Base-by-base conservation (phyloP, 768 basidiomycete species). In the Trametes gibbosa region DNA sequence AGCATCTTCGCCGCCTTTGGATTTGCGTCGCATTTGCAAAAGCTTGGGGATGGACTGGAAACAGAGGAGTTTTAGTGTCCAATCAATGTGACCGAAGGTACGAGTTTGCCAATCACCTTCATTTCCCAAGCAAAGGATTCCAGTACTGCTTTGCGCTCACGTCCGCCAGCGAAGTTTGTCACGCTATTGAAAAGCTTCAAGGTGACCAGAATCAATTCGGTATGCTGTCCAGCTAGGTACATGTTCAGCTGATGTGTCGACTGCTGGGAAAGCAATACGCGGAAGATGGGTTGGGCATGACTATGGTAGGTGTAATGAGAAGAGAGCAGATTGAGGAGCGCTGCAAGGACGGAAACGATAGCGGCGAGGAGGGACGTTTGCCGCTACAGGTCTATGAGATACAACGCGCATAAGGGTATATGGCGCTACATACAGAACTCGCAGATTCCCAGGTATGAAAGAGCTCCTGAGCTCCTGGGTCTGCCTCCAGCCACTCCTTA, bases 71-170 rank as follows among this genome's bases (percentile, higher is more conserved):
- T 10, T 34, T 37, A 6, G 32, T 10, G 21, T 21, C 4, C 27
- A 2, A 41, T 16, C 41, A 23, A 35, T 10, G 9, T 58, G 34
- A 42, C 12, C 7, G 2, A 16, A 37, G 24, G n/a, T 1, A 66
- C 14, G 34, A 5, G 7, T 16, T 37, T 10, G 5, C 0, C 13
- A 21, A 19, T 12, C 32, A 86, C 91, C 78, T 91, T 92, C 29
- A 80, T 77, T 57, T 90, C 89, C 91, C 91, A 93, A 6, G 83
- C 81, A 71, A 93, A 90, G 0, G 77, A 77, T 53, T 92, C 90
- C 25, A 86, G 70, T 1, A 90, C 76, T 0, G 75, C 66, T 61
- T 82, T 86, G 50, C 81, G 78, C 61, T 92, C 89, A 23, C 79
- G 73, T 17, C 89, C 88, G 23, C 87, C 80, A 1, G 79, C 85